phyloP scores from a whole-genome alignment of 2,329 filamentous ascomycete genomes.

The Botrytis galanthina region DNA sequence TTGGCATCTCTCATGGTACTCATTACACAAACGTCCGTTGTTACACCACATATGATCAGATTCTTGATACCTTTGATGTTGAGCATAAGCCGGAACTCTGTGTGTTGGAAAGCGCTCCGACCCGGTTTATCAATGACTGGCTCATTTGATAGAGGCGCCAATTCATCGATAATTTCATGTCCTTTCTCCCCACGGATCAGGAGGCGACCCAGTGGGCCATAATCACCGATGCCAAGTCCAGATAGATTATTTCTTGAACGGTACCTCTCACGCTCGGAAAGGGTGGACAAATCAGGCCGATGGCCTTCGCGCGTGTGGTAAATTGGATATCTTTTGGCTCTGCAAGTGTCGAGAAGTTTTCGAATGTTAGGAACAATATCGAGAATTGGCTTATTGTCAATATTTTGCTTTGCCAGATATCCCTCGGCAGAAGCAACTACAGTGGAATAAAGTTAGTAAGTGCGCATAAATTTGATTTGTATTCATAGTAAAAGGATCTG shows the following conservation, averaged over 20 bases:
- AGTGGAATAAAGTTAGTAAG: neutral
- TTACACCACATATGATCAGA: conserved; percentile 39
- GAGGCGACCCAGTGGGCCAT: conserved; percentile 55
- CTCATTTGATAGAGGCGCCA: conserved; percentile 34
- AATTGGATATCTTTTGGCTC: conserved; percentile 43
- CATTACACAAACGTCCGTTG: conserved; percentile 41
- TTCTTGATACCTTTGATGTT: conserved; percentile 38
- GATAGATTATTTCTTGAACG: conserved; percentile 52
- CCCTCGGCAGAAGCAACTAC: conserved; percentile 15
- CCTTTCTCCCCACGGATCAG: conserved; percentile 57
- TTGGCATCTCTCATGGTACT: conserved; percentile 41
- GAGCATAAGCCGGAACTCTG: conserved; percentile 39
- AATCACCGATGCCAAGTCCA: conserved; percentile 50
- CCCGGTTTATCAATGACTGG: conserved; percentile 41
- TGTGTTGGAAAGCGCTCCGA: conserved; percentile 42
- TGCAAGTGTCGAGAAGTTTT: conserved; percentile 44
- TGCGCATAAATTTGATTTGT: neutral
- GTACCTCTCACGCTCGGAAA: conserved; percentile 52
- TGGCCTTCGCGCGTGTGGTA: conserved; percentile 54
- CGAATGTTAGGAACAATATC: conserved; percentile 46
- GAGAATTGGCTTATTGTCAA: conserved; percentile 42
- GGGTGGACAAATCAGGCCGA: conserved; percentile 54
- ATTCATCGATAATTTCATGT: conserved; percentile 53
- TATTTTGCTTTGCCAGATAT: conserved; percentile 50
- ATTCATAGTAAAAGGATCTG: neutral